Percentiles rank a stretch among this genome's conserved stretches.
phyloP scores from a whole-genome alignment of 306 rosid genomes.

The Cyamopsis tetragonoloba region DNA sequence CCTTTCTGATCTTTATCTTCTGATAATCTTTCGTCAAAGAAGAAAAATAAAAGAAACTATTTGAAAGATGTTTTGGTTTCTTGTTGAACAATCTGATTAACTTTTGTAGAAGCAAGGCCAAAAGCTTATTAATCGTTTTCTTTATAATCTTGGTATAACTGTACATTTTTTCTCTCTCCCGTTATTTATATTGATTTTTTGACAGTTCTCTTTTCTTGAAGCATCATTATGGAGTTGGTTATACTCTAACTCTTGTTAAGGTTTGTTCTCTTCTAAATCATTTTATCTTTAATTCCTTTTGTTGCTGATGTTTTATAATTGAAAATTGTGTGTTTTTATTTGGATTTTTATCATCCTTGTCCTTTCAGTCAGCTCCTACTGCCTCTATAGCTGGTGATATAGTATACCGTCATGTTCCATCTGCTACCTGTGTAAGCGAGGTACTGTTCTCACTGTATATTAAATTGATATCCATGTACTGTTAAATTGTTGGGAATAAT shows the following conservation, averaged over 20 bases:
- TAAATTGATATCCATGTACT: not conserved
- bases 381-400: conserved; percentile 83
- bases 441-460: conserved; percentile 38
- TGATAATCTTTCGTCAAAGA: not conserved
- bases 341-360: conserved; percentile 21
- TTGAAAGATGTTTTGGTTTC: not conserved
- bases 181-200: conserved; percentile 29
- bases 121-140: not conserved
- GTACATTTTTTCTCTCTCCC: not conserved
- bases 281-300: conserved; percentile 22
- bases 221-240: conserved; percentile 96
- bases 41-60: not conserved
- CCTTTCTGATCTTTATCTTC: not conserved
- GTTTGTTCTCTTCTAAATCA: conserved; percentile 37
- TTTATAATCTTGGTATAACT: not conserved
- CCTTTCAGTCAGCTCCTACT: conserved; percentile 79
- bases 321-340: conserved; percentile 10
- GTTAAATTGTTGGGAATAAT: too few species aligned
- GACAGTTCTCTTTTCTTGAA: conserved; percentile 91
- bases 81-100: not conserved
- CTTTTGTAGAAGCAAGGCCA: not conserved
- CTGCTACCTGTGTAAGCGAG: conserved; percentile 95
- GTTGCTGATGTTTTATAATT: conserved; percentile 16
- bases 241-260: conserved; percentile 91
- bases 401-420: conserved; percentile 77